Conservation (phyloP, 2,329 filamentous ascomycete species). For the Simplicillium aogashimaense region DNA sequence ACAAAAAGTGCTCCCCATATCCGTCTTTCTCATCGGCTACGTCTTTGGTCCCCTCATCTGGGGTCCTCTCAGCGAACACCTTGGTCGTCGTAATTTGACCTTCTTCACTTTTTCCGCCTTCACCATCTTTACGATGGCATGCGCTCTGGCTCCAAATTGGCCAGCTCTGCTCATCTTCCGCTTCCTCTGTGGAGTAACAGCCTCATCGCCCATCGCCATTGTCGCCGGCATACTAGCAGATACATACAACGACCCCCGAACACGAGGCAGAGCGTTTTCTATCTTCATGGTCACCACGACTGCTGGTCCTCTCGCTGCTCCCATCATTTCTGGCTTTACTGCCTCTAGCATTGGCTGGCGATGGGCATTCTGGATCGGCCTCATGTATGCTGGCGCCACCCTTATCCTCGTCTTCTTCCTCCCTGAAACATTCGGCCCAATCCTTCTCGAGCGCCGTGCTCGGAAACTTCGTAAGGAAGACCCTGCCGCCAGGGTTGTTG, state of each 20-base stretch:
- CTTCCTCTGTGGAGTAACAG: conserved; percentile 41
- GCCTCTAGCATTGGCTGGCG: conserved; percentile 51
- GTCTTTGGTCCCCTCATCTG: conserved; percentile 51
- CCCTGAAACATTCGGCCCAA: conserved; percentile 53
- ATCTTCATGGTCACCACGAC: conserved; percentile 56
- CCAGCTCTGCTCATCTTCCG: conserved; percentile 43
- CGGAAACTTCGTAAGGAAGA: conserved; percentile 44
- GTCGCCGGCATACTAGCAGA: conserved; percentile 57
- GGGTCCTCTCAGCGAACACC: conserved; percentile 57
- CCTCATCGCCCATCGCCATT: conserved; percentile 50
- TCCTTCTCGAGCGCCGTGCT: conserved; percentile 48
- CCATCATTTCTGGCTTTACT: conserved; percentile 55
- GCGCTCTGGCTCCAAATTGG: conserved; percentile 43
- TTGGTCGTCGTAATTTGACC: conserved; percentile 41
- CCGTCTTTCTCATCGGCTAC: conserved; percentile 55
- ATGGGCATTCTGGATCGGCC: conserved; percentile 61
- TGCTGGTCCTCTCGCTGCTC: conserved; percentile 56
- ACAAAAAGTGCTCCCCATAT: conserved; percentile 46
- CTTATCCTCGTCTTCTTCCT: conserved; percentile 51
- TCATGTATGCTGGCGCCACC: conserved; percentile 57
- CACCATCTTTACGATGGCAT: conserved; percentile 42
- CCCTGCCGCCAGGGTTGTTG: conserved; percentile 38
- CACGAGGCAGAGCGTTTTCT: conserved; percentile 50
- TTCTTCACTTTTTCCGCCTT: conserved; percentile 37
- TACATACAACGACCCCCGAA: conserved; percentile 41